Evolutionary conservation across 2,329 filamentous ascomycete genomes (phyloP).

Genomic region (Venturiaceae sp.): DNA sequence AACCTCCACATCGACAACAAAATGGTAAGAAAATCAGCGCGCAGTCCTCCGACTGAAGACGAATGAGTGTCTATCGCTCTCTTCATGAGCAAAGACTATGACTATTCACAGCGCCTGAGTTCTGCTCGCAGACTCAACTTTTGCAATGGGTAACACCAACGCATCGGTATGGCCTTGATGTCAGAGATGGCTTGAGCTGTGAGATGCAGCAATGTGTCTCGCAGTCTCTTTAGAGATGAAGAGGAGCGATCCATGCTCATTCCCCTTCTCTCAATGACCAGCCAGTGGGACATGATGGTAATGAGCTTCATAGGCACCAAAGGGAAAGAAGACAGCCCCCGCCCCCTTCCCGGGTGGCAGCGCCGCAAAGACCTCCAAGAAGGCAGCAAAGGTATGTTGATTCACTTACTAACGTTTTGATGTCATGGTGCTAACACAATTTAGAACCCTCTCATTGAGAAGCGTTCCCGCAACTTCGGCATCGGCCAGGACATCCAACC

Average conservation of each 20-base stretch:
- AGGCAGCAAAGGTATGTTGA: constrained; percentile 85
- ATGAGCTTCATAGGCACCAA: constrained; percentile 40
- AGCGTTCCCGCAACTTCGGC: constrained; percentile 92
- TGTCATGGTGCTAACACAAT: constrained; percentile 9
- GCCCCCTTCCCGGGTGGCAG: constrained; percentile 94
- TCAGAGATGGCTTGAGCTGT: constrained; percentile 42
- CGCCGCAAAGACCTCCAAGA: constrained; percentile 68
- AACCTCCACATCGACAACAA: neutral
- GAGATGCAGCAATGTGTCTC: constrained; percentile 44
- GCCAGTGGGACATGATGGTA: constrained; percentile 45
- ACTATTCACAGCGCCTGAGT: neutral
- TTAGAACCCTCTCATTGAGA: constrained; percentile 99
- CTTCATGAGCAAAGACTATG: neutral
- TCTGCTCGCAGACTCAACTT: neutral
- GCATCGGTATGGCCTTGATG: constrained; percentile 2
- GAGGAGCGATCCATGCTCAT: constrained; percentile 71
- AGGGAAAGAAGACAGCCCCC: constrained; percentile 97
- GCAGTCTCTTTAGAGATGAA: constrained; percentile 79
- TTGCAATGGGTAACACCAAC: neutral
- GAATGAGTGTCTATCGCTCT: neutral
- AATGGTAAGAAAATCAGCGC: neutral
- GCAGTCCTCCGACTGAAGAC: neutral
- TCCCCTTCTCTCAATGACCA: constrained; percentile 99
- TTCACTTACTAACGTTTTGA: neutral
- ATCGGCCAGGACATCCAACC: constrained; percentile 99